These are phyloP conservation scores for Hyphodiscus sp. DNA, from an alignment of 2,329 filamentous ascomycete species.

Conservation along the genomic window DNA sequence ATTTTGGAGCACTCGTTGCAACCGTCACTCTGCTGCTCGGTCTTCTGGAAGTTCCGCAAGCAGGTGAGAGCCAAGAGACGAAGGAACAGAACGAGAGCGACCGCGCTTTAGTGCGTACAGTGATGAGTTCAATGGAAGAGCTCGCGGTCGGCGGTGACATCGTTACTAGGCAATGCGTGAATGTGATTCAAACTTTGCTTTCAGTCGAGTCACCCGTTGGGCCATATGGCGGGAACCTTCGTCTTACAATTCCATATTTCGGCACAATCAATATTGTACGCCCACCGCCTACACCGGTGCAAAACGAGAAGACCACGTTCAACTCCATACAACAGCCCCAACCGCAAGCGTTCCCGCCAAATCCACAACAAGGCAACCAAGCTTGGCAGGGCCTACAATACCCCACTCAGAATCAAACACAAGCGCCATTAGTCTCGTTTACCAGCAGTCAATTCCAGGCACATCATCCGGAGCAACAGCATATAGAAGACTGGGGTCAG, in stretches of 20 bases:
- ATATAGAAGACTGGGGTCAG: slow-evolving; percentile 18
- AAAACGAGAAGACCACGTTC: background rate
- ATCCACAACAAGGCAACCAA: background rate
- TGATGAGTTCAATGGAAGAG: slow-evolving; percentile 21
- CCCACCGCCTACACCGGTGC: background rate
- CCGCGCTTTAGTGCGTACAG: slow-evolving; percentile 17
- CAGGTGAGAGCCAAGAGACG: slow-evolving; percentile 9
- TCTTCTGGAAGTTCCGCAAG: slow-evolving; percentile 15
- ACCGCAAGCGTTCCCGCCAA: background rate
- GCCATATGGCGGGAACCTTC: slow-evolving; percentile 17
- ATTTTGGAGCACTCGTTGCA: slow-evolving; percentile 26
- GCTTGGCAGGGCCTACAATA: background rate
- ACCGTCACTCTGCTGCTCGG: slow-evolving; percentile 25
- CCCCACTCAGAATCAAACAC: background rate
- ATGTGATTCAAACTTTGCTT: slow-evolving; percentile 26
- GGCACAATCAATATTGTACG: slow-evolving; percentile 27
- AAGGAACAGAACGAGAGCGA: slow-evolving; percentile 18
- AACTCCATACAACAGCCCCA: background rate
- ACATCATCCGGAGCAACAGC: slow-evolving; percentile 10
- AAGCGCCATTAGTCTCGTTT: slow-evolving; percentile 20
- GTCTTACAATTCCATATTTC: slow-evolving; percentile 29
- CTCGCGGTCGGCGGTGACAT: slow-evolving; percentile 13
- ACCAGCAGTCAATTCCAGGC: slow-evolving; percentile 19
- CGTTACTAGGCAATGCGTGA: slow-evolving; percentile 23
- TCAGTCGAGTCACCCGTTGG: slow-evolving; percentile 18